A percentile compares a stretch with the other conserved stretches of the same genome.
Evolutionary conservation across 129 eudicot genomes (phyloP).

Genomic region (Rutidosis leptorrhynchoides): DNA sequence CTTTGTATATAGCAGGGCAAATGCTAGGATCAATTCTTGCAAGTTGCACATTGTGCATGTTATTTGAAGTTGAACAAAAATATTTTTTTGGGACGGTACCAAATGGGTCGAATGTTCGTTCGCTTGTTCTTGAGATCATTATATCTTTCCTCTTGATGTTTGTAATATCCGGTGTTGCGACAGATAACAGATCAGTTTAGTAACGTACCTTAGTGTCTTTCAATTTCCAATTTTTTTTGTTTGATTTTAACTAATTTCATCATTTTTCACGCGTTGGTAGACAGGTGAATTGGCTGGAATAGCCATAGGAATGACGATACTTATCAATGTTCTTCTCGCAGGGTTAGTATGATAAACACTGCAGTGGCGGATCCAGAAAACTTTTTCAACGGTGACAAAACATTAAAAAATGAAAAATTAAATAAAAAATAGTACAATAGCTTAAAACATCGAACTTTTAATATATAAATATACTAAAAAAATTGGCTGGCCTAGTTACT

Average conservation of each 20-base stretch:
- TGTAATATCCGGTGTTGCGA: constrained; percentile 62
- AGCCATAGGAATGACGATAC: constrained; percentile 62
- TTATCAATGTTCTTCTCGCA: constrained; percentile 45
- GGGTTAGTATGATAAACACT: constrained; percentile 47
- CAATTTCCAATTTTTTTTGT: background rate
- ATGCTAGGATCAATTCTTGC: constrained; percentile 57
- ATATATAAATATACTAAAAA: too few relatives aligned
- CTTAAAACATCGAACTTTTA: too few relatives aligned
- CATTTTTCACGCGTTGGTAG: constrained; percentile 24
- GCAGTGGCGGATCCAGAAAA: too few relatives aligned
- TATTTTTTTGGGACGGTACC: constrained; percentile 58
- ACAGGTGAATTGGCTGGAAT: constrained; percentile 74
- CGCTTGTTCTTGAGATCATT: constrained; percentile 48
- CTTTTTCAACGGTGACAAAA: too few relatives aligned
- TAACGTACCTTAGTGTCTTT: background rate
- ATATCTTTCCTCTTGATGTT: constrained; percentile 62
- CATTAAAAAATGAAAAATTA: too few relatives aligned
- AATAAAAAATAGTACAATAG: too few relatives aligned
- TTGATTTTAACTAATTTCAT: background rate
- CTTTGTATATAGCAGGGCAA: constrained; percentile 50
- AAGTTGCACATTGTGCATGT: constrained; percentile 42
- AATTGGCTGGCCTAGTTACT: too few relatives aligned
- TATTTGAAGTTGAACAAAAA: constrained; percentile 35
- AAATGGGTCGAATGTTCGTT: constrained; percentile 34
- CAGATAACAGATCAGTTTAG: constrained; percentile 60